Evolutionary conservation across 2,329 filamentous ascomycete genomes (phyloP).

Genomic region (Talaromyces funiculosus): DNA sequence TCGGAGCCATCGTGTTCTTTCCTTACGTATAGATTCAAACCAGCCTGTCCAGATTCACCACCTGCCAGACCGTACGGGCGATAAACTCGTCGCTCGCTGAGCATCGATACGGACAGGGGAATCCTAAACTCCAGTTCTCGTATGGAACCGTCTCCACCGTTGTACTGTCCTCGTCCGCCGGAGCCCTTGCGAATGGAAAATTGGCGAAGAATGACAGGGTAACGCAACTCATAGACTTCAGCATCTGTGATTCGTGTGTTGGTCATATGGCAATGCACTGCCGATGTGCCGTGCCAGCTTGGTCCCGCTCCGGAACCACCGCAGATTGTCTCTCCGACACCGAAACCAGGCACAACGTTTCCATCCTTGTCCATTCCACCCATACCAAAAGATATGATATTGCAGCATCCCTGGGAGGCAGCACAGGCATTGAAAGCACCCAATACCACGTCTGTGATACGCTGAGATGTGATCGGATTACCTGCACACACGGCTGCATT

Average conservation of each 20-base stretch:
- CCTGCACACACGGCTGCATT: conserved; percentile 76
- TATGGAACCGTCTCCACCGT: conserved; percentile 10
- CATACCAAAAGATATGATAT: conserved; percentile 80
- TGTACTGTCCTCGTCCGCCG: conserved; percentile 10
- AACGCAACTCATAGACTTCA: conserved; percentile 18
- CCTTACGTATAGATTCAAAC: conserved; percentile 11
- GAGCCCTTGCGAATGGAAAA: conserved; percentile 11
- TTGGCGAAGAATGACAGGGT: conserved; percentile 10
- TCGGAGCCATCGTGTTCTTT: conserved; percentile 15
- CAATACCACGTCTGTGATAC: conserved; percentile 77
- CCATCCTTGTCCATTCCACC: conserved; percentile 59
- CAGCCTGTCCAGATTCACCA: conserved; percentile 8
- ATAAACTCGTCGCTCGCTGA: conserved; percentile 19
- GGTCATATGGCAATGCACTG: conserved; percentile 81
- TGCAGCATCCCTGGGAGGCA: conserved; percentile 73
- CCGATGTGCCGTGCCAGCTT: conserved; percentile 68
- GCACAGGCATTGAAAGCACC: conserved; percentile 74
- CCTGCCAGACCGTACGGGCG: conserved; percentile 13
- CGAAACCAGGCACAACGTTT: conserved; percentile 61
- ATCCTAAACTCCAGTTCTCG: conserved; percentile 9
- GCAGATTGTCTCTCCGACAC: conserved; percentile 83
- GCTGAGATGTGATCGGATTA: conserved; percentile 72
- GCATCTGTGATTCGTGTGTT: conserved; percentile 81
- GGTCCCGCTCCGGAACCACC: conserved; percentile 72
- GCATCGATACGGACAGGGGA: conserved; percentile 18